Evolutionary conservation across 176 grass and related monocot genomes (phyloP).

Genomic region (Carex kokanica): DNA sequence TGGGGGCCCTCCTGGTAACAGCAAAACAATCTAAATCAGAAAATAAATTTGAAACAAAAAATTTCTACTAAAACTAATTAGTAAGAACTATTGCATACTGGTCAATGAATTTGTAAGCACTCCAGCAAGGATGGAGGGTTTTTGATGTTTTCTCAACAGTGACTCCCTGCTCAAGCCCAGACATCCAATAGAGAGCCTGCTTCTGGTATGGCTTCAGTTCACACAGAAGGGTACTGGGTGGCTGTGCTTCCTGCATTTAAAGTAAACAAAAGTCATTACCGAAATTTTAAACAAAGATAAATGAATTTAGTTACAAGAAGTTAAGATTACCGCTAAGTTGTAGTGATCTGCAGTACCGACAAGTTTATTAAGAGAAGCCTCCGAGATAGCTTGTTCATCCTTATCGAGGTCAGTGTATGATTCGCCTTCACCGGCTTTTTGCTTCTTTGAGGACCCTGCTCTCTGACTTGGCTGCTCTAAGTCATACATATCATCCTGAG

Average conservation of each 20-base stretch:
- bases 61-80: neutral
- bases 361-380: constrained; percentile 89
- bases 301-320: neutral
- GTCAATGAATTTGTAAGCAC: constrained; percentile 65
- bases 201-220: constrained; percentile 84
- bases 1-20: constrained; percentile 59
- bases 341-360: constrained; percentile 57
- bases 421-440: constrained; percentile 37
- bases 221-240: constrained; percentile 56
- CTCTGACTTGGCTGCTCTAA: constrained; percentile 32
- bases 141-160: constrained; percentile 39
- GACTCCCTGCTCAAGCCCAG: constrained; percentile 67
- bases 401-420: constrained; percentile 48
- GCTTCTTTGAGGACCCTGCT: constrained; percentile 30
- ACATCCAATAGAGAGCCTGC: constrained; percentile 93
- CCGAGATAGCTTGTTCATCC: constrained; percentile 84
- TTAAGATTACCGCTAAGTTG: constrained; percentile 57
- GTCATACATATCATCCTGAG: constrained; percentile 46
- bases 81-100: constrained; percentile 39
- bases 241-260: constrained; percentile 62
- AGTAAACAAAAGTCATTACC: neutral
- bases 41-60: neutral
- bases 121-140: constrained; percentile 83
- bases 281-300: constrained; percentile 20
- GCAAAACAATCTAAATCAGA: neutral